phyloP scores from a whole-genome alignment of 306 rosid genomes.

The Pachyrhizus erosus region DNA sequence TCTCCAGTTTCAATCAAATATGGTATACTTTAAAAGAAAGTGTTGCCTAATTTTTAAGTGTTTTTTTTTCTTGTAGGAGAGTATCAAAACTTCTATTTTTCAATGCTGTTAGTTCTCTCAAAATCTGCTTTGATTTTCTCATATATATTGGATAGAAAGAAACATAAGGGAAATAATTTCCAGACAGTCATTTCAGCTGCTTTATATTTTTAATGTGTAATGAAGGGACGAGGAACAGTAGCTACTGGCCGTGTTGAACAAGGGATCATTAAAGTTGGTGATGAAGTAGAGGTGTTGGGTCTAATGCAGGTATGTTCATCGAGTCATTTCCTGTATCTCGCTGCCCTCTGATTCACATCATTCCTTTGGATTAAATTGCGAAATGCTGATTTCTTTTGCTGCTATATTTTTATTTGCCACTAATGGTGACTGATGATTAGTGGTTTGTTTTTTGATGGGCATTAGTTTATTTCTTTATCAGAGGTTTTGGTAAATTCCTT shows the following conservation, averaged over 20 bases:
- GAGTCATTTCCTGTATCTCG: constrained; percentile 29
- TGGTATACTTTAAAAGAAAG: not conserved
- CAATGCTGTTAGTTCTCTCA: constrained; percentile 16
- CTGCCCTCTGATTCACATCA: constrained; percentile 14
- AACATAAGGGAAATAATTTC: constrained; percentile 11
- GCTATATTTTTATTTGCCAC: constrained; percentile 12
- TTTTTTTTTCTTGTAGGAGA: not conserved
- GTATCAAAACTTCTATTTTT: not conserved
- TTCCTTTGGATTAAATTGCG: constrained; percentile 17
- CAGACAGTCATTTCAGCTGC: constrained; percentile 17
- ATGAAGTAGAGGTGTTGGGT: constrained; percentile 95
- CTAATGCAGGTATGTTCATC: constrained; percentile 71
- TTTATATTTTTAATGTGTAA: constrained; percentile 38
- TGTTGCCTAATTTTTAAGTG: not conserved
- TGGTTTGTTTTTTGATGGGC: constrained; percentile 23
- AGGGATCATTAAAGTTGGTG: constrained; percentile 89
- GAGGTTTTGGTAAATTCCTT: constrained; percentile 6
- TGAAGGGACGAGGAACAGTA: constrained; percentile 98
- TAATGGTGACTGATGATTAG: constrained; percentile 2
- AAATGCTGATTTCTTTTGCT: constrained; percentile 19
- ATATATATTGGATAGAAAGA: not conserved
- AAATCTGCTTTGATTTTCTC: constrained; percentile 35
- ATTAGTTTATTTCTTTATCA: not conserved
- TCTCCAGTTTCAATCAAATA: not conserved
- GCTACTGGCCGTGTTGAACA: constrained; percentile 99